These are phyloP conservation scores for Sphagnum contortum DNA, from an alignment of 225 moss, liverwort and hornwort genomes.

Conservation along the genomic window DNA sequence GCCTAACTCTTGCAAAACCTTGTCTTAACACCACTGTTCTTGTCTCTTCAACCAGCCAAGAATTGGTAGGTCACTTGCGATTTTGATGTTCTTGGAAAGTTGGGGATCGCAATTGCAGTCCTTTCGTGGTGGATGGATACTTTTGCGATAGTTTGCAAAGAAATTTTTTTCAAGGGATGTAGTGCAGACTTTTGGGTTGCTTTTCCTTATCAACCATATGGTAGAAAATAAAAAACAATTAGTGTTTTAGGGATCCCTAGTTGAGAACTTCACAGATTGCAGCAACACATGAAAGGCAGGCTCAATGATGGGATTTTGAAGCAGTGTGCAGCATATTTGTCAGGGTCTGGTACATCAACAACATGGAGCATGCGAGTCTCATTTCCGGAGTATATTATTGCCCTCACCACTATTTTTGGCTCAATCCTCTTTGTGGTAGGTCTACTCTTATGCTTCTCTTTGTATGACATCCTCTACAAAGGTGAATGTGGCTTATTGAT, in stretches of 20 bases:
- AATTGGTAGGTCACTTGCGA: conserved; percentile 28
- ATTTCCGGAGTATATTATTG: conserved; percentile 74
- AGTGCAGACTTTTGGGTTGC: too few species aligned
- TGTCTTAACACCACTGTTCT: conserved; percentile 46
- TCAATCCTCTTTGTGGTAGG: conserved; percentile 68
- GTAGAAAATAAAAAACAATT: too few species aligned
- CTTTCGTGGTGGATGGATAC: too few species aligned
- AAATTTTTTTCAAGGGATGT: too few species aligned
- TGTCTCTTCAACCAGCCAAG: conserved; percentile 26
- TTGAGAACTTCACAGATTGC: conserved; percentile 8
- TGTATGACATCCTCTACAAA: too few species aligned
- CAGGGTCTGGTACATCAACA: conserved; percentile 44
- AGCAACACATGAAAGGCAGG: conserved; percentile 28
- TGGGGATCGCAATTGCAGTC: too few species aligned
- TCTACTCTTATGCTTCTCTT: background rate
- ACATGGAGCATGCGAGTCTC: conserved; percentile 88
- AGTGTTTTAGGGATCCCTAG: background rate
- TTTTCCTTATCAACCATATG: too few species aligned
- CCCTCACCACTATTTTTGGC: conserved; percentile 75
- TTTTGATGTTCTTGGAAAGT: too few species aligned
- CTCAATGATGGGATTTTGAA: conserved; percentile 25
- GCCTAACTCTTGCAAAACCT: conserved; percentile 39
- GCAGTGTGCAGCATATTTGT: conserved; percentile 88
- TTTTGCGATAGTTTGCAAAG: too few species aligned
- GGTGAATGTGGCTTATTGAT: too few species aligned